Evolutionary conservation across 2,329 filamentous ascomycete species (phyloP).

Genomic region (Teratosphaeria pseudoeucalypti): DNA sequence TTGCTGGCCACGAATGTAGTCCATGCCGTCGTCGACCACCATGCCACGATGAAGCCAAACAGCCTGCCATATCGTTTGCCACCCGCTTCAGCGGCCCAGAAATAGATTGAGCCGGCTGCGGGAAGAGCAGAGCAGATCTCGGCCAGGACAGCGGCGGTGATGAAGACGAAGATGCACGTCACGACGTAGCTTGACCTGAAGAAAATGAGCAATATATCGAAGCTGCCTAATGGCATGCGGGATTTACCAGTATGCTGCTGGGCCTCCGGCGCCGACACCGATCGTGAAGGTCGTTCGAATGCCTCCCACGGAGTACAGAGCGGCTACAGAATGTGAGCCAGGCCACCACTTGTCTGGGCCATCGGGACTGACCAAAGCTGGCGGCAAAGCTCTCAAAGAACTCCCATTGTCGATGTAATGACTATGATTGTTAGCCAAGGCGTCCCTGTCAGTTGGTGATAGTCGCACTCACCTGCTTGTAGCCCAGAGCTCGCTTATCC

Average conservation of each 20-base stretch:
- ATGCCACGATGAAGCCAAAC: conserved; percentile 52
- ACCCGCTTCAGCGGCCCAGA: conserved; percentile 52
- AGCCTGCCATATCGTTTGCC: conserved; percentile 46
- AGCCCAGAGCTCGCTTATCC: conserved; percentile 39
- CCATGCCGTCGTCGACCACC: conserved; percentile 55
- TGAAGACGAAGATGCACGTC: conserved; percentile 50
- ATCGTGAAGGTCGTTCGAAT: conserved; percentile 52
- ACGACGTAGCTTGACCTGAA: conserved; percentile 49
- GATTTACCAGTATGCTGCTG: conserved; percentile 49
- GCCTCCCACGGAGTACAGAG: conserved; percentile 50
- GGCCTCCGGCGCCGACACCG: conserved; percentile 50
- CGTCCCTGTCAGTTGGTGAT: background rate
- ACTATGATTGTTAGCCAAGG: conserved; percentile 27
- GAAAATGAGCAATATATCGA: conserved; percentile 1
- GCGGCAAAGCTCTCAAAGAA: conserved; percentile 50
- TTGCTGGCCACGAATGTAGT: conserved; percentile 36
- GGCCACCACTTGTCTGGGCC: background rate
- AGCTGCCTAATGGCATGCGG: background rate
- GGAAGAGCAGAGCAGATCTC: conserved; percentile 52
- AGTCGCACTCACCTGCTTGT: conserved; percentile 39
- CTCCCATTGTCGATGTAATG: conserved; percentile 47
- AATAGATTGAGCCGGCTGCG: conserved; percentile 49
- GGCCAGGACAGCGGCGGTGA: conserved; percentile 50
- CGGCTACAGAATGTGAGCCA: conserved; percentile 32
- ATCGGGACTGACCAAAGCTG: conserved; percentile 41